Base-by-base conservation (phyloP, 805 yeast species). In the Kazachstania viticola region DNA sequence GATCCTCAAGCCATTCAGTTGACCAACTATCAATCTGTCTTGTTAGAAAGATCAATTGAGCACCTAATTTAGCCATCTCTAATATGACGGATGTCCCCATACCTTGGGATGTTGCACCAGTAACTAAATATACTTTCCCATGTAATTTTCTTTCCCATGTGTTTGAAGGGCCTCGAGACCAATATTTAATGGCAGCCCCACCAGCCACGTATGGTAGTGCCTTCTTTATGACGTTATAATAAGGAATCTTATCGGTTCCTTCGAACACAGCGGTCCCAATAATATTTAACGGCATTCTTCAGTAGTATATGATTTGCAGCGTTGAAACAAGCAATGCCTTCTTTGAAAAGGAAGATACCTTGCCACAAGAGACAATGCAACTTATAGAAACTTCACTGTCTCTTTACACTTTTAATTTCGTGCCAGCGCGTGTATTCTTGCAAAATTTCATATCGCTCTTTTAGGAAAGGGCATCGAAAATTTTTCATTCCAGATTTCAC, bases 101-200 rank as follows among this genome's bases (percentile, higher is more conserved):
- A 0, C 97, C 96, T 35, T 53, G 58, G 1, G 93, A 69, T 0
- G 97, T 88, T 2, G 94, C 98, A n/a, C 98, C 98, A 0, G 91
- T 79, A 5, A 82, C 65, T 14, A 81, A 62, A 45, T 66, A 79
- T 4, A 87, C 97, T 47, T 76, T 75, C 1, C 97, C 96, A 50
- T 91, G 95, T 51, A 88, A 58, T 41, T 85, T 87, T 37, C 96
- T 67, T 39, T 83, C 94, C 95, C 95, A 88, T 0, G 85, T 80
- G 57, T 88, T 91, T 14, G 69, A 43, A 1, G 81, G 56, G 9
- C 98, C 98, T 22, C 78, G 71, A 46, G 80, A 75, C 60, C 80
- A 83, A 51, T 71, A 72, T 52, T 88, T 88, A 27, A 74, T 31
- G 1, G 67, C 67, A 0, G 61, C 67, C 0, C 69, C 48, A 0